Base-by-base conservation (phyloP, 1,139 yeast genomes). In the Taphrina communis region DNA sequence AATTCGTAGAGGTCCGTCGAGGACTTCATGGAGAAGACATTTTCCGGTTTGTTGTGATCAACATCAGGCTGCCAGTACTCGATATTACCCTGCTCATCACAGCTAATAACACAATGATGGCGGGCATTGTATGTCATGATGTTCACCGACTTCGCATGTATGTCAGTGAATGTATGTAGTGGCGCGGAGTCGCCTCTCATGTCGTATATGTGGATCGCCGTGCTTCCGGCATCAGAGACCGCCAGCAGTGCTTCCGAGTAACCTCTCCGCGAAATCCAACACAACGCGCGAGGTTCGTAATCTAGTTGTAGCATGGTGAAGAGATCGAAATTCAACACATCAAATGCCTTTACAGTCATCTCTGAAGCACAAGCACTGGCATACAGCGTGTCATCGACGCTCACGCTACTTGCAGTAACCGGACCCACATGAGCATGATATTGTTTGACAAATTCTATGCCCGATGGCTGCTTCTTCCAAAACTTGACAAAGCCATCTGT, bases 1-100 rank as follows among this genome's bases (percentile, higher is more conserved):
- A 82, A 75, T 31, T 79, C 80, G 71, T 81, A 80, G 53, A 83
- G 74, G 71, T 82, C 81, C 0, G 86, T 83, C 58, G 78, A 76
- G 25, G 83, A 78, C 71, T 83, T 83, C 73, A 76, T 74, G 52
- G 78, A 76, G 74, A 82, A 82, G 11, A 51, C 50, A n/a, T 12
- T 12, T 25, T 60, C 67, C 4, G 77, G 76, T 65, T 72, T 71
- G 44, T 70, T 73, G 36, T 70, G 70, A 5, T 69, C 70, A 11
- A 76, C 74, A 1, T 70, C 70, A 0, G 76, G 78, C 39, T 68
- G 71, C 86, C 86, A 83, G 70, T 81, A 80, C 74, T 83, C 86
- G 11, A 83, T 73, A 74, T 81, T 78, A 1, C 86, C 85, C 35
- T 73, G 72, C 1, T 68, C 71, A 71, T 83, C 86, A 2, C 76